Evolutionary conservation across 2,329 filamentous ascomycete species (phyloP).

Genomic region (Cladobotryum protrusum): DNA sequence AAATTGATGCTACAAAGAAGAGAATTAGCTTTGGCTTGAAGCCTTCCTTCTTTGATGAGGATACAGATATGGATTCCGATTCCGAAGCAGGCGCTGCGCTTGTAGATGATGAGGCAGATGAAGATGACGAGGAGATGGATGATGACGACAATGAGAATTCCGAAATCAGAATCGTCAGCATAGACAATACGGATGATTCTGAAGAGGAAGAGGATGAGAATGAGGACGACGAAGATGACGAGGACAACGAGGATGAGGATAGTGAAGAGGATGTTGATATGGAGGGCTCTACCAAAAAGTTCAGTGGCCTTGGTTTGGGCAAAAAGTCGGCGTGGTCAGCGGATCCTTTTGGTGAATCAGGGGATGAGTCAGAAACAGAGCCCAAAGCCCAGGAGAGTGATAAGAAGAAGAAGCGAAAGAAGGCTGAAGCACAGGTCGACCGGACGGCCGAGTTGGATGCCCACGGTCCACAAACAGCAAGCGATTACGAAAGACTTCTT

Average conservation of each 20-base stretch:
- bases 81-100: slow-evolving; percentile 42
- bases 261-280: slow-evolving; percentile 37
- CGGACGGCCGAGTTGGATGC: slow-evolving; percentile 86
- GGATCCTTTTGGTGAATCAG: slow-evolving; percentile 56
- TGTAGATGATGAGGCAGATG: slow-evolving; percentile 40
- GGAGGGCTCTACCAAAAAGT: slow-evolving; percentile 29
- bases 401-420: slow-evolving; percentile 63
- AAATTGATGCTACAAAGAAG: slow-evolving; percentile 66
- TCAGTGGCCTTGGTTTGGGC: slow-evolving; percentile 38
- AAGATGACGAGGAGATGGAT: slow-evolving; percentile 46
- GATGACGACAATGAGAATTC: slow-evolving; percentile 32
- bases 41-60: slow-evolving; percentile 75
- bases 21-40: slow-evolving; percentile 88
- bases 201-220: slow-evolving; percentile 34
- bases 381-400: slow-evolving; percentile 28
- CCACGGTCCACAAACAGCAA: slow-evolving; percentile 79
- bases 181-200: slow-evolving; percentile 39
- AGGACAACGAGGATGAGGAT: slow-evolving; percentile 40
- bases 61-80: slow-evolving; percentile 44
- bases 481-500: slow-evolving; percentile 89
- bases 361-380: slow-evolving; percentile 41
- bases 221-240: slow-evolving; percentile 23
- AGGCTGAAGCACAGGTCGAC: slow-evolving; percentile 75
- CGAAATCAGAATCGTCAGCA: slow-evolving; percentile 37
- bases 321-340: slow-evolving; percentile 90